A percentile compares a stretch with the other conserved stretches of the same genome.
These are phyloP conservation scores for Talaromyces liani DNA, from an alignment of 495 filamentous ascomycete genomes.

Conservation along the genomic window DNA sequence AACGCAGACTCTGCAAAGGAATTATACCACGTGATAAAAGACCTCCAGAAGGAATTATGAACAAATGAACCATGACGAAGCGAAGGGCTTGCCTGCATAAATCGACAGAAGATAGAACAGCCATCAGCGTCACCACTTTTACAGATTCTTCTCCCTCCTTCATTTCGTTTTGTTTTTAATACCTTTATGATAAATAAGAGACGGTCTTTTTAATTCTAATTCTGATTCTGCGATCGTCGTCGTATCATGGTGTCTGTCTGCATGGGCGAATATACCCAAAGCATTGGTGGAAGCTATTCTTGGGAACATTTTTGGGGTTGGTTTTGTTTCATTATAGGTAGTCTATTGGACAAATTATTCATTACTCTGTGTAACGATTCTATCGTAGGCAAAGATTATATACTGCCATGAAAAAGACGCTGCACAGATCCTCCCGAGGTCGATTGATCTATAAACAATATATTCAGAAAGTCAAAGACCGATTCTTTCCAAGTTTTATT, in stretches of 20 bases:
- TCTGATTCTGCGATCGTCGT: background rate
- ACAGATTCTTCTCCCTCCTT: background rate
- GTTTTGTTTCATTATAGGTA: background rate
- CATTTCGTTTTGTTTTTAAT: background rate
- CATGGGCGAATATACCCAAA: background rate
- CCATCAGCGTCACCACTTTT: background rate
- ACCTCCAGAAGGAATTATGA: constrained; percentile 26
- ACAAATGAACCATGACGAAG: background rate
- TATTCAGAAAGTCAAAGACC: background rate
- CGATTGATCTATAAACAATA: background rate
- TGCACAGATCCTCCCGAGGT: background rate
- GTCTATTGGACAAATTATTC: background rate
- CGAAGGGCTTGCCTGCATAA: background rate
- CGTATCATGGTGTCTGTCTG: background rate
- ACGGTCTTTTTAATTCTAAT: background rate
- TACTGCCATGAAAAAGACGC: background rate
- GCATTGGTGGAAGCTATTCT: constrained; percentile 1
- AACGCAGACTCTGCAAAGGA: constrained; percentile 32
- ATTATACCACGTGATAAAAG: constrained; percentile 30
- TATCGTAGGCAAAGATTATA: background rate
- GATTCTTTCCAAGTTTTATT: background rate
- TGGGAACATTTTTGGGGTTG: constrained; percentile 14
- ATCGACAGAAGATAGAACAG: background rate
- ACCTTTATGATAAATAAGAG: background rate
- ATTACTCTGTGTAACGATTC: background rate